Base-by-base conservation (phyloP, 305 asterid species). In the Solanum hybrid region DNA sequence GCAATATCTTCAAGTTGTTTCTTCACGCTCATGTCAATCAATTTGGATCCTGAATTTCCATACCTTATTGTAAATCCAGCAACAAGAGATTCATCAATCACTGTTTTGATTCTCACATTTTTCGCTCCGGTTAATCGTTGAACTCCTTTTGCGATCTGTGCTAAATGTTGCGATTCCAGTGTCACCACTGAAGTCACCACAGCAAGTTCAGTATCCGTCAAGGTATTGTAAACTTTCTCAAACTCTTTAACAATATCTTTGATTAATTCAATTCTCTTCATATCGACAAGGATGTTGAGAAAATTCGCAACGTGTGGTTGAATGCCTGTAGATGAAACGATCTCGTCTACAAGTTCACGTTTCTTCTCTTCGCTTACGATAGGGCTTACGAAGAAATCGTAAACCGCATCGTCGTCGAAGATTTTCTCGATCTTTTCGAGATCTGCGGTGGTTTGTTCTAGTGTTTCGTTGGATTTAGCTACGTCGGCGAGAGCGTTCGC, bases 21-120 rank as follows among this genome's bases (percentile, higher is more conserved):
- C 93, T 97, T 97, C 72, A 97, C 98, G 86, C 99, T 97, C 98
- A 97, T 93, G 66, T 97, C 98, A 75, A 97, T 93, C 94, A 97
- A 90, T 78, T 96, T 97, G 12, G 99, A 97, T 31, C 98, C 98
- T 0, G 96, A 89, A 35, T 24, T 85, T 12, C 99, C 99, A 78
- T 91, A 97, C 92, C 98, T 91, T 87, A 97, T 93, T 4, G 97
- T 97, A 93, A 97, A 97, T 6, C 99, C 98, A 72, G 99, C 99
- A 2, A 96, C 98, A 88, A 97, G 93, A 1, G 97, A 85, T 72
- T 96, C 94, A 85, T 96, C 99, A 19, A 95, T 92, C 60, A 81
- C 94, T 6, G 98, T 94, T 88, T 94, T 96, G 51, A 97, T 93
- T 78, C 97, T 90, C 35, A 97, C 98, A 51, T 97, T 97, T 91